Percentiles rank a stretch among this genome's conserved stretches.
phyloP scores from a whole-genome alignment of 805 yeast genomes.

The Pichia exigua region DNA sequence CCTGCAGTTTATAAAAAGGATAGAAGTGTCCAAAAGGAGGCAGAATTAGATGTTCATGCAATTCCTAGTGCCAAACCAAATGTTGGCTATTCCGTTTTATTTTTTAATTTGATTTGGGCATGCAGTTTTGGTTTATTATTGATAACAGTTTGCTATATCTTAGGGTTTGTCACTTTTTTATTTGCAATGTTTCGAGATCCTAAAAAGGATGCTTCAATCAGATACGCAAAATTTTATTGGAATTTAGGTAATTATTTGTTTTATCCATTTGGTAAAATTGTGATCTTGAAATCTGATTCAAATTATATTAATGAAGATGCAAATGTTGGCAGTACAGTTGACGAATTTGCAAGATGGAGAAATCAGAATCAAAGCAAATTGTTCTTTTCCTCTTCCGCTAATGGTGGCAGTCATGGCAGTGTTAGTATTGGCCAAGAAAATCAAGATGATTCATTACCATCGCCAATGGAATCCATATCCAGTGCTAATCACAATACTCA shows the following conservation, averaged over 20 bases:
- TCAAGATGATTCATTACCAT: background rate
- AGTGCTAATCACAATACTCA: no score
- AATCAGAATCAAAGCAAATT: constrained; percentile 67
- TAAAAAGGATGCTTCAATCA: constrained; percentile 39
- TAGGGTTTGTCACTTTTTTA: constrained; percentile 40
- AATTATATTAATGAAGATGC: constrained; percentile 81
- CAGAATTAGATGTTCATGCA: constrained; percentile 90
- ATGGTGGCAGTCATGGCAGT: background rate
- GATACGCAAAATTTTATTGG: constrained; percentile 55
- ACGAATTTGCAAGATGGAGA: constrained; percentile 87
- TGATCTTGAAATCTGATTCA: constrained; percentile 67
- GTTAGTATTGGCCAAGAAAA: background rate
- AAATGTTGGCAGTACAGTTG: constrained; percentile 76
- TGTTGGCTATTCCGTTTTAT: constrained; percentile 52
- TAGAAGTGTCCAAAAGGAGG: constrained; percentile 84
- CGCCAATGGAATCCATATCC: background rate
- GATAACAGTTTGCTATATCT: constrained; percentile 42
- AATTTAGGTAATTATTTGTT: constrained; percentile 64
- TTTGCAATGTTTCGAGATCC: constrained; percentile 38
- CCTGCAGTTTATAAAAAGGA: constrained; percentile 92
- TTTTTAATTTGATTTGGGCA: constrained; percentile 71
- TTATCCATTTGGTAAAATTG: constrained; percentile 86
- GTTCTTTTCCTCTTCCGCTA: constrained; percentile 53
- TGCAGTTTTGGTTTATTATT: constrained; percentile 62
- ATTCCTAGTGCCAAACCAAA: constrained; percentile 37